Base-by-base conservation (phyloP, 2,329 filamentous ascomycete genomes). In the Aureobasidium sp. region DNA sequence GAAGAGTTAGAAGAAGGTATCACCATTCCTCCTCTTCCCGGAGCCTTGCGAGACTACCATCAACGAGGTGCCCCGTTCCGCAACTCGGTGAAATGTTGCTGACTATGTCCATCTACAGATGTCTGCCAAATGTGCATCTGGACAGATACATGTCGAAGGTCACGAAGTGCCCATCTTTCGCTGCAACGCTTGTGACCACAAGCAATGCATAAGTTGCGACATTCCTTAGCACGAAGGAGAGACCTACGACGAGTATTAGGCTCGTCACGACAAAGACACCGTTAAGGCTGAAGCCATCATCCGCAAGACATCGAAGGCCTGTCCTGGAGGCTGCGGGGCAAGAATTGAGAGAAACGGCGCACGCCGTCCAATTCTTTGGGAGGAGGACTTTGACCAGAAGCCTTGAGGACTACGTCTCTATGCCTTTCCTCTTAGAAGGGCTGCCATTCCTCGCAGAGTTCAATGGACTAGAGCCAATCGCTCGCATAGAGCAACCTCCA, bases 311-410 rank as follows among this genome's bases (percentile, higher is more conserved):
- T 65, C 67, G 3, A 71, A 69, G 63, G 62, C 63, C 29, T 73
- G 72, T 59, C 72, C 72, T 2, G 49, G 49, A 42, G 54, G 60
- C 8, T 73, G 72, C 63, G 53, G 55, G 8, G 64, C 62, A 50
- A 65, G 55, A 39, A 70, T 73, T 27, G 62, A 72, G 64, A 72
- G 72, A 66, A 63, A 70, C 36, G 70, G 69, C 15, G 72, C n/a
- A n/a, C n/a, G n/a, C n/a, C n/a, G n/a, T n/a, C n/a, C n/a, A n/a
- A n/a, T n/a, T n/a, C n/a, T n/a, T n/a, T n/a, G n/a, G n/a, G n/a
- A n/a, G n/a, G n/a, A n/a, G n/a, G n/a, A n/a, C n/a, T n/a, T n/a
- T n/a, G n/a, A n/a, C n/a, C n/a, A n/a, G n/a, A n/a, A n/a, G n/a
- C n/a, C n/a, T n/a, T n/a, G n/a, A n/a, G n/a, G n/a, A n/a, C n/a